A percentile compares a stretch with the other conserved stretches of the same genome.
Conservation (phyloP, 257 asterid species). For the Craterostigma plantagineum region DNA sequence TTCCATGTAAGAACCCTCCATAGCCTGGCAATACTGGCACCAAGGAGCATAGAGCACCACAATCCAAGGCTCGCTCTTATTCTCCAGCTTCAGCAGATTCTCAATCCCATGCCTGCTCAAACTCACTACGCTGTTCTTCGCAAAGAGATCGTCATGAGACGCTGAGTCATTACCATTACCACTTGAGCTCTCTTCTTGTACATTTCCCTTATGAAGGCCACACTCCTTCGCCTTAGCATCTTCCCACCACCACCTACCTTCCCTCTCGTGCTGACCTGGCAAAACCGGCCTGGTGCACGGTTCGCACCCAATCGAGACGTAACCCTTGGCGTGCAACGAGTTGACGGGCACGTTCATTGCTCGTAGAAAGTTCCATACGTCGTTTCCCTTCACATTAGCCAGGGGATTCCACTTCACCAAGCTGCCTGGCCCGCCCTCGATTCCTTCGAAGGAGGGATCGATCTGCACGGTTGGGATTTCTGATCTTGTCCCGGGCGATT, state of each 20-base stretch:
- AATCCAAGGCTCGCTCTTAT: constrained; percentile 27
- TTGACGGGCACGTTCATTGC: constrained; percentile 37
- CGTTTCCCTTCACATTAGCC: constrained; percentile 30
- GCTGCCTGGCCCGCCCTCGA: constrained; percentile 36
- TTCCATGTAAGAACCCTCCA: constrained; percentile 57
- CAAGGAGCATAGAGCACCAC: constrained; percentile 37
- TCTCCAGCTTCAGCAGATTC: constrained; percentile 21
- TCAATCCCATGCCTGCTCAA: constrained; percentile 30
- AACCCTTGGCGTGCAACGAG: constrained; percentile 26
- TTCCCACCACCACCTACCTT: constrained; percentile 59
- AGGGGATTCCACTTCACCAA: constrained; percentile 39
- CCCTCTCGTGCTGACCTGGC: constrained; percentile 41
- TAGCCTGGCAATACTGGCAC: constrained; percentile 60
- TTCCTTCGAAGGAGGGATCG: constrained; percentile 36
- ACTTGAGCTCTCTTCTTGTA: constrained; percentile 14
- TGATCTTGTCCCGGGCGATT: constrained; percentile 37
- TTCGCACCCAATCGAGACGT: constrained; percentile 36
- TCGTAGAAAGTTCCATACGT: constrained; percentile 28
- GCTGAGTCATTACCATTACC: constrained; percentile 11
- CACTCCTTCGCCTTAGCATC: constrained; percentile 44
- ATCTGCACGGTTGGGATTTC: constrained; percentile 32
- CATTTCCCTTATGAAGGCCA: constrained; percentile 35
- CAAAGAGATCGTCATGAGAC: constrained; percentile 22
- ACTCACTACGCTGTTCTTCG: constrained; percentile 10
- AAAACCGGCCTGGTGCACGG: constrained; percentile 37